Conservation (phyloP, 225 moss, liverwort and hornwort species). For the Antitrichia curtipendula region DNA sequence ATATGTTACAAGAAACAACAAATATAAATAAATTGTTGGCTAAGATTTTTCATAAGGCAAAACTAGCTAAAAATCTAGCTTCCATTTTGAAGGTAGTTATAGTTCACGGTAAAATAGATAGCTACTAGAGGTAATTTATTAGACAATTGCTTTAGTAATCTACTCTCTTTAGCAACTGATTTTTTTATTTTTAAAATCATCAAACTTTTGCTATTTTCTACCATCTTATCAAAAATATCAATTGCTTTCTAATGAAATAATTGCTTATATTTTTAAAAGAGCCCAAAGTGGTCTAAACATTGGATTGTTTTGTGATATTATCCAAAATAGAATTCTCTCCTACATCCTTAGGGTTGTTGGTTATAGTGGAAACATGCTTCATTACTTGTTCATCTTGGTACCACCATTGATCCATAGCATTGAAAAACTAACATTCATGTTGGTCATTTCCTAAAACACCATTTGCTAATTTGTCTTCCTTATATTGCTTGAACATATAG, state of each 20-base stretch:
- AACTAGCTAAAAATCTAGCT: neutral
- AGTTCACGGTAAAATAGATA: neutral
- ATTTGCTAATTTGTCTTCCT: neutral
- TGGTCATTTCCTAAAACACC: neutral
- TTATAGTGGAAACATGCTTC: neutral
- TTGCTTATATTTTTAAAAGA: neutral
- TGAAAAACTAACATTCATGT: accelerated
- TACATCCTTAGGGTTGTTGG: neutral
- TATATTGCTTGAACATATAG: neutral
- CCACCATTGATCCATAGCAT: neutral
- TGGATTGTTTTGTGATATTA: neutral
- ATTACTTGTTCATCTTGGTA: neutral
- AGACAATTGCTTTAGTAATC: neutral
- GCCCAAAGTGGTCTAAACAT: neutral
- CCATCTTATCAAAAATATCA: neutral
- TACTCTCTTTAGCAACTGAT: neutral
- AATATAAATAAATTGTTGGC: neutral
- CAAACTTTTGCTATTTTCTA: neutral
- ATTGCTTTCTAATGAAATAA: neutral
- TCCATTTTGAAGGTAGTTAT: neutral
- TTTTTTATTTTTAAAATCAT: neutral
- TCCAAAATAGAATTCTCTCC: neutral
- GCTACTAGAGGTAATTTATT: neutral
- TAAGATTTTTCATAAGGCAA: neutral
- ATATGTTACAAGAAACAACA: neutral